Evolutionary conservation across 805 yeast species (phyloP).

Genomic region (Myxozyma melibiosi): DNA sequence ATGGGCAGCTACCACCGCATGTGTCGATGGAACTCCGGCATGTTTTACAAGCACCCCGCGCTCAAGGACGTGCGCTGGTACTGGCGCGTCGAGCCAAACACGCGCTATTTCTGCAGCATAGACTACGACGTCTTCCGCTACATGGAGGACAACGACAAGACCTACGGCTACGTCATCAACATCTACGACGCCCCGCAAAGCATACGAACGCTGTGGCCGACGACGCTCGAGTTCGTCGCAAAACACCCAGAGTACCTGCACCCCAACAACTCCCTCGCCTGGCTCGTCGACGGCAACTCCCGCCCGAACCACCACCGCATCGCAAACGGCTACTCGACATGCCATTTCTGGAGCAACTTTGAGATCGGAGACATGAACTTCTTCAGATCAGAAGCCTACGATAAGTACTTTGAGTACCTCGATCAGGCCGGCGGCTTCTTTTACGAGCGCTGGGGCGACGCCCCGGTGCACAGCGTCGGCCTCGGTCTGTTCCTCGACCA

Average conservation of each 20-base stretch:
- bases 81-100: conserved; percentile 82
- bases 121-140: conserved; percentile 60
- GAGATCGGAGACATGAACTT: conserved; percentile 87
- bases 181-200: conserved; percentile 72
- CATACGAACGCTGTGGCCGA: conserved; percentile 66
- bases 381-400: conserved; percentile 67
- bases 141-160: conserved; percentile 59
- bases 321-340: conserved; percentile 63
- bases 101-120: conserved; percentile 65
- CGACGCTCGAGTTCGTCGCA: conserved; percentile 61
- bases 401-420: conserved; percentile 60
- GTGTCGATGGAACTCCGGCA: conserved; percentile 77
- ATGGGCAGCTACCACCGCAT: conserved; percentile 72
- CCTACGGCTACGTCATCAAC: conserved; percentile 72
- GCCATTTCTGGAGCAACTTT: conserved; percentile 91
- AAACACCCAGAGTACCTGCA: conserved; percentile 61
- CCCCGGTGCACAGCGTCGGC: conserved; percentile 84
- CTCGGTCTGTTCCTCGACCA: conserved; percentile 72
- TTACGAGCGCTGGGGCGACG: conserved; percentile 94
- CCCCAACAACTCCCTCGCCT: conserved; percentile 61
- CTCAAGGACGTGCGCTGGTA: conserved; percentile 65
- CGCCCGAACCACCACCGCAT: conserved; percentile 52
- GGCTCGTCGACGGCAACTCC: conserved; percentile 61
- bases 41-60: conserved; percentile 64
- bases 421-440: conserved; percentile 79